These are phyloP conservation scores for Sungouiozyma ichnusensis DNA, from an alignment of 805 yeast genomes.

Conservation along the genomic window DNA sequence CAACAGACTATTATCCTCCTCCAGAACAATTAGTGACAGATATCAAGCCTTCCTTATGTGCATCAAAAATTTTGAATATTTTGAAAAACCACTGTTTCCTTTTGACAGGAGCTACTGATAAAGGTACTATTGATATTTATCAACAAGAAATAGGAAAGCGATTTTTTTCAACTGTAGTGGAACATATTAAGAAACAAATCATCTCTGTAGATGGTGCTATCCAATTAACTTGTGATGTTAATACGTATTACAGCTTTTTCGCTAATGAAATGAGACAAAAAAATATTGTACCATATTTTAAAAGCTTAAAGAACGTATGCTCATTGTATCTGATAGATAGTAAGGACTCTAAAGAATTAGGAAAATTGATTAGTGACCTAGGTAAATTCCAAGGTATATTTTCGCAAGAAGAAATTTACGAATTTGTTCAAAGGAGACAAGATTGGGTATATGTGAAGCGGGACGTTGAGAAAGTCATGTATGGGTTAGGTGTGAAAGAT, in stretches of 20 bases:
- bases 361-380: slow-evolving; percentile 71
- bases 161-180: slow-evolving; percentile 65
- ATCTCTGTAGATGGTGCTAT: slow-evolving; percentile 79
- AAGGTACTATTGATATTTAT: slow-evolving; percentile 79
- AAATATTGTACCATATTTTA: slow-evolving; percentile 64
- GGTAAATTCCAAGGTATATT: slow-evolving; percentile 82
- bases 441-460: slow-evolving; percentile 75
- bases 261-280: slow-evolving; percentile 47
- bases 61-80: slow-evolving; percentile 48
- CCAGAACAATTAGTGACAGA: slow-evolving; percentile 10
- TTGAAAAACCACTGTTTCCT: slow-evolving; percentile 63
- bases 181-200: slow-evolving; percentile 60
- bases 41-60: slow-evolving; percentile 53
- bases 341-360: slow-evolving; percentile 69
- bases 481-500: slow-evolving; percentile 76
- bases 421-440: slow-evolving; percentile 73
- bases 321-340: slow-evolving; percentile 63
- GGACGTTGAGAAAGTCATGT: slow-evolving; percentile 90
- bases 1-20: slow-evolving; percentile 52
- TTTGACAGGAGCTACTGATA: slow-evolving; percentile 74
- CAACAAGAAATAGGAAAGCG: slow-evolving; percentile 90
- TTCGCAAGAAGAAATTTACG: slow-evolving; percentile 88
- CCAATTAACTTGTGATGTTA: slow-evolving; percentile 70
- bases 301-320: slow-evolving; percentile 74
- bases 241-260: slow-evolving; percentile 66